These are phyloP conservation scores for Mycosphaerella sp. DNA, from an alignment of 2,329 filamentous ascomycete genomes.

Conservation along the genomic window DNA sequence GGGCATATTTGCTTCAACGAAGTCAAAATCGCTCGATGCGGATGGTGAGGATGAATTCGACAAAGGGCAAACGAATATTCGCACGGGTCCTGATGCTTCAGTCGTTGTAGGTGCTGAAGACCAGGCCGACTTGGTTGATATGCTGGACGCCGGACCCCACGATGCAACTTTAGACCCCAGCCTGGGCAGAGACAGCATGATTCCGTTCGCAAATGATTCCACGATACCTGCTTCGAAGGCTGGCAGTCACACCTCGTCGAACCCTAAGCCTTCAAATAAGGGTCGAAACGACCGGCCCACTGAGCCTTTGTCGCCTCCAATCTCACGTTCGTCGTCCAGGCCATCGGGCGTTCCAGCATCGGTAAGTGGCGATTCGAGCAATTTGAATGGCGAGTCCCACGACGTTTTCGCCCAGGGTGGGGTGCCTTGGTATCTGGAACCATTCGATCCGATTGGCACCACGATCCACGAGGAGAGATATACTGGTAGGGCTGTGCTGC, in stretches of 20 bases:
- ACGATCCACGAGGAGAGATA: slow-evolving; percentile 71
- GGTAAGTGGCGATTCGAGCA: slow-evolving; percentile 16
- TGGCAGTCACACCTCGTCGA: slow-evolving; percentile 24
- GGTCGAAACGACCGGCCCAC: slow-evolving; percentile 24
- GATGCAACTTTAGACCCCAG: slow-evolving; percentile 23
- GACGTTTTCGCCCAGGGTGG: slow-evolving; percentile 58
- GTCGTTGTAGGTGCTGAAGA: slow-evolving; percentile 35
- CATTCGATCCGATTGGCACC: slow-evolving; percentile 73
- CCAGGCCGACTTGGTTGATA: slow-evolving; percentile 24
- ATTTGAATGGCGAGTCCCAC: slow-evolving; percentile 33
- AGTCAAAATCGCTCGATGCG: slow-evolving; percentile 43
- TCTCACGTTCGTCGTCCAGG: slow-evolving; percentile 24
- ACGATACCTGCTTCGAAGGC: slow-evolving; percentile 24
- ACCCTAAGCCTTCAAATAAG: slow-evolving; percentile 11
- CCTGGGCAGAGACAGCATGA: slow-evolving; percentile 19
- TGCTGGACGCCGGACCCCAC: slow-evolving; percentile 31
- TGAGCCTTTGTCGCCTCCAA: slow-evolving; percentile 34
- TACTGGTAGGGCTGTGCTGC: slow-evolving; percentile 64
- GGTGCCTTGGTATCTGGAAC: slow-evolving; percentile 79
- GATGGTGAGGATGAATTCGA: slow-evolving; percentile 38
- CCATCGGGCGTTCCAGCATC: slow-evolving; percentile 15
- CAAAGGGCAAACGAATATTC: slow-evolving; percentile 26
- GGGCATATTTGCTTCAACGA: slow-evolving; percentile 47
- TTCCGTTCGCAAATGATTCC: slow-evolving; percentile 17
- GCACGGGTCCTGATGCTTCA: slow-evolving; percentile 36